Percentiles rank a stretch among this genome's conserved stretches.
phyloP scores from a whole-genome alignment of 2,329 filamentous ascomycete species.

The Ophiocordyceps camponoti-saundersi region DNA sequence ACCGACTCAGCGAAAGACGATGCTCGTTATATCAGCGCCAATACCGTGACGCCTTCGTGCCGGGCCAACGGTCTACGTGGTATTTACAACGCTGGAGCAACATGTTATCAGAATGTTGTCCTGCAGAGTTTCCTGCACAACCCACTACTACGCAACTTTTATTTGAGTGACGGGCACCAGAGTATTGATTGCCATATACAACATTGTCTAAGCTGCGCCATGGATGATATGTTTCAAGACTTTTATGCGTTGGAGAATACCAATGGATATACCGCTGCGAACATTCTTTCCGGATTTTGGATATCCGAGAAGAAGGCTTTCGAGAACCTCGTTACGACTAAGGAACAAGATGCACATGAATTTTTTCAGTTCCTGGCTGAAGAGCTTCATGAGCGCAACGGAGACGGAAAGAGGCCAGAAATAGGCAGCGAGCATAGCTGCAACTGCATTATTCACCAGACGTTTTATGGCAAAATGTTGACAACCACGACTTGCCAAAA shows the following conservation, averaged over 20 bases:
- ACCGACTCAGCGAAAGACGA: conserved; percentile 51
- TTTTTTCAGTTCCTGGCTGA: conserved; percentile 94
- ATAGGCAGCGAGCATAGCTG: conserved; percentile 48
- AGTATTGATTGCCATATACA: conserved; percentile 50
- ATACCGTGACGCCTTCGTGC: conserved; percentile 67
- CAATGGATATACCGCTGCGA: conserved; percentile 79
- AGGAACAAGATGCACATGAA: conserved; percentile 93
- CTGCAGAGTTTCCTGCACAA: conserved; percentile 90
- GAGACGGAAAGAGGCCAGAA: conserved; percentile 47
- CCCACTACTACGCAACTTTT: conserved; percentile 78
- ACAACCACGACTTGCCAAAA: conserved; percentile 83
- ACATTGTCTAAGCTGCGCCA: conserved; percentile 51
- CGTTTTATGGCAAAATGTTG: conserved; percentile 82
- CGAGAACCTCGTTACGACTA: conserved; percentile 69
- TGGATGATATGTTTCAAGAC: conserved; percentile 59
- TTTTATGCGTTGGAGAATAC: conserved; percentile 60
- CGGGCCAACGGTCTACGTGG: conserved; percentile 76
- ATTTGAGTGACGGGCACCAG: conserved; percentile 78
- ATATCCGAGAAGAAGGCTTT: conserved; percentile 60
- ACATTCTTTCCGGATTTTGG: conserved; percentile 81
- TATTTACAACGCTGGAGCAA: conserved; percentile 95
- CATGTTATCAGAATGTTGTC: conserved; percentile 95
- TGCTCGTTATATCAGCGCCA: conserved; percentile 57
- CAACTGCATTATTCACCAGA: conserved; percentile 83
- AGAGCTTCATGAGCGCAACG: conserved; percentile 72